Base-by-base conservation (phyloP, 805 yeast genomes). In the Wickerhamiella azymoides region DNA sequence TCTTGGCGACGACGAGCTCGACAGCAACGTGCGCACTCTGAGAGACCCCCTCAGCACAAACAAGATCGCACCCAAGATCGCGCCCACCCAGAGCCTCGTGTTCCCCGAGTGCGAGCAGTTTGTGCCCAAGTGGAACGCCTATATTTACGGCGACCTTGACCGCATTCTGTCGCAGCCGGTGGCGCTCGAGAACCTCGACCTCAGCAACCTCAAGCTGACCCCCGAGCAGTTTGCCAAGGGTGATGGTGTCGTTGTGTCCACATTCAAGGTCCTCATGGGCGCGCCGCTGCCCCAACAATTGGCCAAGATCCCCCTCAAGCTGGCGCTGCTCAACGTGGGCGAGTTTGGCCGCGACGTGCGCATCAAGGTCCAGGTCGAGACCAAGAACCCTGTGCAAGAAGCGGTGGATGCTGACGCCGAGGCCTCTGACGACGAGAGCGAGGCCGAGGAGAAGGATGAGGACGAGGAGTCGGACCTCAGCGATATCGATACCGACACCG, bases 341-440 rank as follows among this genome's bases (percentile, higher is more conserved):
- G 88, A 84, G 61, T 84, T 84, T 60, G 94, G 95, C 5, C 64
- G 75, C 16, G 96, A 89, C 59, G 60, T 84, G 19, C 84, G 80
- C 52, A 72, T 79, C 50, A 80, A 88, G 9, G 63, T 84, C 40
- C 65, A 66, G 19, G 72, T 88, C 79, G 68, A 72, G n/a, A 94
- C 88, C 30, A 69, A 73, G 54, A 70, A 74, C 18, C 73, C 79
- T 28, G 64, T 54, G 46, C 51, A 60, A 8, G 66, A 61, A n/a
- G 16, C 8, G 33, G 33, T 30, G 16, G 33, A 30, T n/a, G 16
- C 16, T 6, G 72, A 67, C 13, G 33, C 16, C 16, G 72, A 67
- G 13, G 33, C 3, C 14, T 30, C 33, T 3, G 62, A 57, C 11
- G 66, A 62, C 2, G 63, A 57, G 2, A 64, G 56, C 16, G 59